phyloP scores from a whole-genome alignment of 1,284 basidiomycete species.

The Cutaneotrichosporon mucoides region DNA sequence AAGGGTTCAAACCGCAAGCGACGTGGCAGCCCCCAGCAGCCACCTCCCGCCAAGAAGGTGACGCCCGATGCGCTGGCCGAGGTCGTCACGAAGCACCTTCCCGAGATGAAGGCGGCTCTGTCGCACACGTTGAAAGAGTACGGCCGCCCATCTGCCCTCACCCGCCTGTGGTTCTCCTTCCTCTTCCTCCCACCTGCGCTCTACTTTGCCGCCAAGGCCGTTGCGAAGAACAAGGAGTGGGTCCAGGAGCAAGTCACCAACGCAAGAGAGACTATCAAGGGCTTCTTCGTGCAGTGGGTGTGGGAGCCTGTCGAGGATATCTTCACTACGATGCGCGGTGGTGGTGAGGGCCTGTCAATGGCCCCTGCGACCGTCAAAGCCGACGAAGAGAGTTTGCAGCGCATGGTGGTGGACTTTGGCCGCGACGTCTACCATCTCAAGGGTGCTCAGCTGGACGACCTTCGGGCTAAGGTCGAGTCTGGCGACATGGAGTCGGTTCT shows the following conservation, averaged over 20 bases:
- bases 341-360: constrained; percentile 54
- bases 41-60: not conserved
- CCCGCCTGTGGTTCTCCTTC: constrained; percentile 48
- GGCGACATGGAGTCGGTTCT: constrained; percentile 88
- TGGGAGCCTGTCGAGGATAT: constrained; percentile 81
- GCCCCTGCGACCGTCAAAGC: constrained; percentile 46
- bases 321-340: constrained; percentile 64
- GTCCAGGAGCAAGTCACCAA: constrained; percentile 57
- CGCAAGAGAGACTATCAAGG: constrained; percentile 63
- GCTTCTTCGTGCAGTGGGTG: constrained; percentile 81
- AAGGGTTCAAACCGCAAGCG: not conserved
- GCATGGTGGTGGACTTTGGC: constrained; percentile 85
- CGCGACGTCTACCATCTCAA: constrained; percentile 61
- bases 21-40: not conserved
- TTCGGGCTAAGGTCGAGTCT: constrained; percentile 64
- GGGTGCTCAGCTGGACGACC: constrained; percentile 59
- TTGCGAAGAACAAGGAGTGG: constrained; percentile 45
- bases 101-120: constrained; percentile 21
- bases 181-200: constrained; percentile 45
- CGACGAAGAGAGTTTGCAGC: constrained; percentile 70
- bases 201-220: constrained; percentile 22
- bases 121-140: constrained; percentile 26
- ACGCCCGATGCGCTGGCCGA: constrained; percentile 31
- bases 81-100: constrained; percentile 35
- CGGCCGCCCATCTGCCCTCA: constrained; percentile 38